Percentiles rank a stretch among this genome's conserved stretches.
Evolutionary conservation across 768 basidiomycete genomes (phyloP).

Genomic region (Collybiopsis confluens): DNA sequence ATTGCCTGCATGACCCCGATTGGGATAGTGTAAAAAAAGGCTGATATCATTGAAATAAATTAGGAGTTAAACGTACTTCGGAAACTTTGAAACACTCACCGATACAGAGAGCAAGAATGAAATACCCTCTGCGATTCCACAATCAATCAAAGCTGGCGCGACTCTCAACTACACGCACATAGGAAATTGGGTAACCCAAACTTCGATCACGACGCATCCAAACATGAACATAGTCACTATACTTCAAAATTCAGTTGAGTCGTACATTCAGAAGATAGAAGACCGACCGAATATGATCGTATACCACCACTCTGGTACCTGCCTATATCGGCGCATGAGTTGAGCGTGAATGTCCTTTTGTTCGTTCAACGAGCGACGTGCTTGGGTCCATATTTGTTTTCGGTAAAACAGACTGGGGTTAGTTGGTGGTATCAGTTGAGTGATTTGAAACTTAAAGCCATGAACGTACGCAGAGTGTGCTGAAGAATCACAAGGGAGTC

Average conservation of each 20-base stretch:
- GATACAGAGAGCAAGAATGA: conserved; percentile 66
- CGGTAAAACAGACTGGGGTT: conserved; percentile 58
- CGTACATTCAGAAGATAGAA: conserved; percentile 20
- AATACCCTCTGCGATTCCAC: conserved; percentile 28
- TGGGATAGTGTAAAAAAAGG: conserved; percentile 71
- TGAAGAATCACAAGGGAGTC: too few relatives aligned
- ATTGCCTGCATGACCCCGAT: conserved; percentile 72
- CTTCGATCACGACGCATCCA: conserved; percentile 63
- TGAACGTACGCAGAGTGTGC: conserved; percentile 35
- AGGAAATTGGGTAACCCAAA: conserved; percentile 72
- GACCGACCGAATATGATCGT: conserved; percentile 51
- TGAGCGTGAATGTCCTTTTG: conserved; percentile 78
- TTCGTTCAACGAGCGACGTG: conserved; percentile 66
- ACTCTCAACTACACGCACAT: conserved; percentile 21
- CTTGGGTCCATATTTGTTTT: conserved; percentile 72
- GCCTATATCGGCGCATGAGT: conserved; percentile 71
- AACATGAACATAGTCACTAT: conserved; percentile 60
- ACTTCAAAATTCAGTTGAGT: not conserved
- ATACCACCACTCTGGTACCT: conserved; percentile 90
- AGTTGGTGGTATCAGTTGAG: not conserved
- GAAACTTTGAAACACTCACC: conserved; percentile 25
- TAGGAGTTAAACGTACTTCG: too few relatives aligned
- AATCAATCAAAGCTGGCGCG: too few relatives aligned
- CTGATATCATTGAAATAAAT: conserved; percentile 8
- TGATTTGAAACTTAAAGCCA: conserved; percentile 26